Evolutionary conservation across 352 stramenopile genomes (phyloP).

Genomic region (Globisporangium emineosum): DNA sequence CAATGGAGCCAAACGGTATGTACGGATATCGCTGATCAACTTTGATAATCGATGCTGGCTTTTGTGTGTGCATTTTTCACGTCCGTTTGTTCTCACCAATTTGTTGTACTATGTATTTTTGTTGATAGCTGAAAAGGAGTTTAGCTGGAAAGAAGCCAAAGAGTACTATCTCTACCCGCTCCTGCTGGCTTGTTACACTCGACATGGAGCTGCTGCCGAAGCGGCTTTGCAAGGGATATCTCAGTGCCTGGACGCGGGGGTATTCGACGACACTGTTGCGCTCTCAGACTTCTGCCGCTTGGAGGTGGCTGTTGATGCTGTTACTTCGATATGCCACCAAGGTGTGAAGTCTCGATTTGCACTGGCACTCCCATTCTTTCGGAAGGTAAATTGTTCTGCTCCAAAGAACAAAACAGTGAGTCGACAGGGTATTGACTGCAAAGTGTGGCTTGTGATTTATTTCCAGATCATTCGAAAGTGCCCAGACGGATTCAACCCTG

Average conservation of each 20-base stretch:
- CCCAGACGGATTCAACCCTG: slow-evolving; percentile 29
- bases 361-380: slow-evolving; percentile 55
- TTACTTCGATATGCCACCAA: slow-evolving; percentile 78
- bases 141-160: slow-evolving; percentile 20
- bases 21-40: neutral
- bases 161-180: slow-evolving; percentile 81
- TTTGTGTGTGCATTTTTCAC: neutral
- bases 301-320: slow-evolving; percentile 53
- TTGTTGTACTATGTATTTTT: neutral
- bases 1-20: neutral
- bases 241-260: slow-evolving; percentile 54
- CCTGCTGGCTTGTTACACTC: slow-evolving; percentile 73
- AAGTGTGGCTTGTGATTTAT: neutral
- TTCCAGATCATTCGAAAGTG: slow-evolving; percentile 55
- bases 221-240: slow-evolving; percentile 43
- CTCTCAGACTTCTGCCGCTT: slow-evolving; percentile 40
- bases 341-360: slow-evolving; percentile 68
- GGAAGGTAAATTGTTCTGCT: slow-evolving; percentile 37
- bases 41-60: neutral
- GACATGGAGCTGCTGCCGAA: slow-evolving; percentile 57
- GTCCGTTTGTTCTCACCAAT: neutral
- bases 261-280: slow-evolving; percentile 40
- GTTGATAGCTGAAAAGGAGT: neutral
- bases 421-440: neutral
- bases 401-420: neutral